A percentile compares a stretch with the other conserved stretches of the same genome.
phyloP scores from a whole-genome alignment of 2,329 filamentous ascomycete genomes.

The Ophiostoma tasmaniense region DNA sequence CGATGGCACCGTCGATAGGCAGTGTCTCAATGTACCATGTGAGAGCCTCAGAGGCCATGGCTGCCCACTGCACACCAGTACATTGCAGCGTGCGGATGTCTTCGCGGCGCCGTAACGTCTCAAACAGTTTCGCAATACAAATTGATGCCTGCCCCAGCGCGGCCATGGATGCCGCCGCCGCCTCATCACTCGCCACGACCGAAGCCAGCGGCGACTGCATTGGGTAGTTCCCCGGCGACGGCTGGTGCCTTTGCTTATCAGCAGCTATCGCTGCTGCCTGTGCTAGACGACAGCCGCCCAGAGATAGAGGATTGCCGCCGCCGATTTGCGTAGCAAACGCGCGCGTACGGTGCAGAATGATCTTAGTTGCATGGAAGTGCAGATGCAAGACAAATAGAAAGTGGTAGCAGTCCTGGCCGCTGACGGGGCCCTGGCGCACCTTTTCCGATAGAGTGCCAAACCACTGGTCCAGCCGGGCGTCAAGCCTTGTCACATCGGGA shows the following conservation, averaged over 20 bases:
- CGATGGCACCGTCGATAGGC: slow-evolving; percentile 15
- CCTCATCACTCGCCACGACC: background rate
- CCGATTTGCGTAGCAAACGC: background rate
- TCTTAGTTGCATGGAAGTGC: slow-evolving; percentile 15
- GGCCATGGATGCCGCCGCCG: background rate
- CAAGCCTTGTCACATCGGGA: slow-evolving; percentile 9
- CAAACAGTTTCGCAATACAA: slow-evolving; percentile 15
- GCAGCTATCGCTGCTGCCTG: background rate
- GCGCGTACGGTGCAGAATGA: slow-evolving; percentile 14
- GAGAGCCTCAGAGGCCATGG: slow-evolving; percentile 15
- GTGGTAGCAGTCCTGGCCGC: slow-evolving; percentile 14
- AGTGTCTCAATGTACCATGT: slow-evolving; percentile 15
- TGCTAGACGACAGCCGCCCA: background rate
- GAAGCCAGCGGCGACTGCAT: background rate
- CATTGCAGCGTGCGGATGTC: slow-evolving; percentile 16
- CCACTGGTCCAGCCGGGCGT: slow-evolving; percentile 15
- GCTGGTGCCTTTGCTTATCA: background rate
- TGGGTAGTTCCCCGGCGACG: background rate
- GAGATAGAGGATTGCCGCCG: background rate
- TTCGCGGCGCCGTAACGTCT: slow-evolving; percentile 11
- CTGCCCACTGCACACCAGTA: slow-evolving; percentile 17
- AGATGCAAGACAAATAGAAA: slow-evolving; percentile 18
- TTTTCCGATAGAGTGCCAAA: slow-evolving; percentile 10
- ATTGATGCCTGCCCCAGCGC: slow-evolving; percentile 13
- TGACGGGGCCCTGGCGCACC: slow-evolving; percentile 11